Base-by-base conservation (phyloP, 257 asterid genomes). In the Galeopsis tetrahit region DNA sequence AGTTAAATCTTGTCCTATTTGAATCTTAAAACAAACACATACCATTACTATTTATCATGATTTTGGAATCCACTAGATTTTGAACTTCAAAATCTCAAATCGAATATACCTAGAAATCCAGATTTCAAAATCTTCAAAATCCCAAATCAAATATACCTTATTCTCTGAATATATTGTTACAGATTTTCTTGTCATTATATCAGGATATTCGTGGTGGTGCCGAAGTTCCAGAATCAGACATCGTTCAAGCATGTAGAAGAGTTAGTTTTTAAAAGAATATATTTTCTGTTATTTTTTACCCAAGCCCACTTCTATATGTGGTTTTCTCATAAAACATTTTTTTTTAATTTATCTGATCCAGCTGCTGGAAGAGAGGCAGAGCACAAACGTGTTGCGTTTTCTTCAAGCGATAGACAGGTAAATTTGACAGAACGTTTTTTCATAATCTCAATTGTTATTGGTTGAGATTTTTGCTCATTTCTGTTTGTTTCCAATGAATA, bases 231-330 rank as follows among this genome's bases (percentile, higher is more conserved):
- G 98, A 92, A 74, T 90, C 96, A 10, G 98, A 90, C 77, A 92
- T 92, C 67, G 98, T 86, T 81, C 90, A 92, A 84, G 89, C 98
- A 43, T 92, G 98, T 83, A 81, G 97, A 88, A 90, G 97, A 78
- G 98, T 92, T 39, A 85, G 90, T 87, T 28, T 76, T 60, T 44
- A 43, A 63, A 7, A 59, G 70, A 70, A 75, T 74, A 34, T 68
- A 39, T 9, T 77, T 13, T 49, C 35, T 68, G 48, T 33, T 56
- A 11, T 52, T 51, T 56, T 70, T 63, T 8, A 14, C 15, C 42
- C 0, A 49, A 32, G 31, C 42, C 68, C 13, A 63, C 51, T 63
- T 51, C 42, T 52, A 42, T 46, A 10, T 34, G 32, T 11, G 14
- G 21, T 70, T 46, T 51, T 49, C 1, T 55, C 15, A 11, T 7